Evolutionary conservation across 805 yeast genomes (phyloP).

Genomic region (Tetrapisispora phaffii): DNA sequence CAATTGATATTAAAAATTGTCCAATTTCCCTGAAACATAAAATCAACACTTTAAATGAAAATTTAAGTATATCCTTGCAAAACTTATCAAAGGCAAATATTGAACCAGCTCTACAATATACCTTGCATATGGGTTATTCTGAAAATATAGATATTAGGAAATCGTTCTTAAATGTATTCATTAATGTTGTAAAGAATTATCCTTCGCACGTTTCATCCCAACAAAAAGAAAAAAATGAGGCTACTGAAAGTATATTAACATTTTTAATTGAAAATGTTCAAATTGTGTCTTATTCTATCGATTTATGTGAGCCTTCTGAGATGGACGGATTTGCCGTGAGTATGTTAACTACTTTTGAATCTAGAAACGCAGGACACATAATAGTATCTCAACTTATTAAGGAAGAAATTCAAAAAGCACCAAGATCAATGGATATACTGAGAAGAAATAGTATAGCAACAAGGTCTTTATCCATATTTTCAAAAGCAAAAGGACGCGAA

Average conservation of each 20-base stretch:
- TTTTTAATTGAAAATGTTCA: slow-evolving; percentile 32
- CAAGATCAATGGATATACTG: slow-evolving; percentile 60
- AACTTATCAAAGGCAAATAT: slow-evolving; percentile 63
- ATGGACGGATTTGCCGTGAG: slow-evolving; percentile 64
- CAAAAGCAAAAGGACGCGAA: slow-evolving; percentile 53
- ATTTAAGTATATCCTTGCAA: slow-evolving; percentile 55
- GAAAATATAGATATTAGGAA: slow-evolving; percentile 53
- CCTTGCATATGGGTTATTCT: slow-evolving; percentile 71
- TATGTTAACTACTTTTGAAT: slow-evolving; percentile 44
- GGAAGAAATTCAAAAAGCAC: slow-evolving; percentile 52
- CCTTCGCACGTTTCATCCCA: slow-evolving; percentile 20
- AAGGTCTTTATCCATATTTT: slow-evolving; percentile 59
- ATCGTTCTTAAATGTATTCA: slow-evolving; percentile 69
- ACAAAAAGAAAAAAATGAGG: slow-evolving; percentile 19
- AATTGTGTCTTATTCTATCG: slow-evolving; percentile 44
- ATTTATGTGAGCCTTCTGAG: slow-evolving; percentile 56
- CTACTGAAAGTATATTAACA: slow-evolving; percentile 26
- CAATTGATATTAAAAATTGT: slow-evolving; percentile 28
- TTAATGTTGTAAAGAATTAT: slow-evolving; percentile 44
- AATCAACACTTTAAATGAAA: slow-evolving; percentile 46
- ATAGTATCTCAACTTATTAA: slow-evolving; percentile 46
- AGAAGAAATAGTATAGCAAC: slow-evolving; percentile 80
- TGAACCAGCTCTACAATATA: slow-evolving; percentile 66
- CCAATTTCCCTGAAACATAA: slow-evolving; percentile 41
- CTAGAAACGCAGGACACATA: slow-evolving; percentile 34